Evolutionary conservation across 768 basidiomycete species (phyloP), one percentile per base, ranked within the genome.

Genomic region (Udeniomyces megalosporus): DNA sequence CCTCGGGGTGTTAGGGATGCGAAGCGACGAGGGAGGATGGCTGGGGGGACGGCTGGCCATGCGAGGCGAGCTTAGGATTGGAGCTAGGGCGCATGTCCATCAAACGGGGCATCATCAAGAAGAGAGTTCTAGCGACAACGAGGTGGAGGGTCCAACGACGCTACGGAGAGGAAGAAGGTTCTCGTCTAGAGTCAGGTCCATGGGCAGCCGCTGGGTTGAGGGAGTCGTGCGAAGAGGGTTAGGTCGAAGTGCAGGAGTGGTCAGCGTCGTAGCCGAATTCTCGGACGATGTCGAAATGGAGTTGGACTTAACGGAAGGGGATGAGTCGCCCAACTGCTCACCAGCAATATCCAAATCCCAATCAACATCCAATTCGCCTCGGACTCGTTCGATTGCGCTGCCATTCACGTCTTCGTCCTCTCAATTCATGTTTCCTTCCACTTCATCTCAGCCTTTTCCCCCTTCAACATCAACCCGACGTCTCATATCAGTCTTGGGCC

Each of bases 1-100:
- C 15, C 31, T 45, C 12, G 49, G 48, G 7, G 55, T 35, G 17
- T 35, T 26, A 12, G 42, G 44, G 14, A 48, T 52, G 3, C 50
- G 17, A 8, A 8, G n/a, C 15, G 53, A 34, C 20, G 24, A 15
- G 2, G 26, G 12, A 14, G 34, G 34, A 12, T 22, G 28, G 31
- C 17, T 51, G 11, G 62, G 56, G 3, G 15, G 52, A 10, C 29
- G 38, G 49, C 34, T 47, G 3, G 24, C 38, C 14, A 17, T 63
- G 20, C 28, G 10, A 4, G 56, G 62, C 3, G 32, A 26, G 22
- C 31, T 63, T 6, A 48, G 62, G 28, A 24, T 63, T 17, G 49
- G 55, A 28, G 34, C 62, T 4, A 48, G 42, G 20, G 48, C 56
- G 31, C 38, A 63, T 52, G 49, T 50, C 52, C 14, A 57, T 46